Evolutionary conservation across 2,329 filamentous ascomycete species (phyloP).

Genomic region (Emergomyces orientalis): DNA sequence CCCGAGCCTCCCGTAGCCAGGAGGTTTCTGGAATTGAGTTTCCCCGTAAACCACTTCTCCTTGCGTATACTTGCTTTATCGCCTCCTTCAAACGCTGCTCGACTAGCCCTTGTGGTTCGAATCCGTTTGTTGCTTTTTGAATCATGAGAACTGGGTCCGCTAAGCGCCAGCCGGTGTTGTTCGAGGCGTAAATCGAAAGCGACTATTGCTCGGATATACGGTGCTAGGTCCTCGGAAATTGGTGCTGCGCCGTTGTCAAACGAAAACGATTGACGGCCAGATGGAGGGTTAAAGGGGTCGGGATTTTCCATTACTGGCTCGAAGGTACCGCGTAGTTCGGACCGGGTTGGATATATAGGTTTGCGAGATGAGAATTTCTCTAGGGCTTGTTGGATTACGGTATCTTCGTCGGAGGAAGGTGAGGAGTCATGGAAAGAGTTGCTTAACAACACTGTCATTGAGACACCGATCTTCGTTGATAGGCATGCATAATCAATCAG

Average conservation of each 20-base stretch:
- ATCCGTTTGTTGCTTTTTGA: constrained; percentile 47
- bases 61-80: constrained; percentile 55
- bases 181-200: constrained; percentile 64
- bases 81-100: constrained; percentile 69
- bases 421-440: constrained; percentile 16
- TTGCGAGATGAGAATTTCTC: constrained; percentile 18
- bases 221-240: constrained; percentile 69
- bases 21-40: constrained; percentile 52
- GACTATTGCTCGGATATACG: constrained; percentile 80
- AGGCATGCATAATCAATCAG: constrained; percentile 37
- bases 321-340: constrained; percentile 41
- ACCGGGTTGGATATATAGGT: constrained; percentile 23
- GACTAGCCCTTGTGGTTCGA: constrained; percentile 63
- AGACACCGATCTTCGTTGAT: constrained; percentile 26
- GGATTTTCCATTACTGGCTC: constrained; percentile 41
- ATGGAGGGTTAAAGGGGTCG: constrained; percentile 25
- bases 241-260: constrained; percentile 63
- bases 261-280: constrained; percentile 48
- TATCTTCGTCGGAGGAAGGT: constrained; percentile 18
- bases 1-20: constrained; percentile 51
- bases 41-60: constrained; percentile 61
- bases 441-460: constrained; percentile 24
- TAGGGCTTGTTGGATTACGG: constrained; percentile 25
- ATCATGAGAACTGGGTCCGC: constrained; percentile 53
- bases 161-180: constrained; percentile 54